These are phyloP conservation scores for Rhizopogon sp. DNA, from an alignment of 768 basidiomycete species.

Conservation along the genomic window DNA sequence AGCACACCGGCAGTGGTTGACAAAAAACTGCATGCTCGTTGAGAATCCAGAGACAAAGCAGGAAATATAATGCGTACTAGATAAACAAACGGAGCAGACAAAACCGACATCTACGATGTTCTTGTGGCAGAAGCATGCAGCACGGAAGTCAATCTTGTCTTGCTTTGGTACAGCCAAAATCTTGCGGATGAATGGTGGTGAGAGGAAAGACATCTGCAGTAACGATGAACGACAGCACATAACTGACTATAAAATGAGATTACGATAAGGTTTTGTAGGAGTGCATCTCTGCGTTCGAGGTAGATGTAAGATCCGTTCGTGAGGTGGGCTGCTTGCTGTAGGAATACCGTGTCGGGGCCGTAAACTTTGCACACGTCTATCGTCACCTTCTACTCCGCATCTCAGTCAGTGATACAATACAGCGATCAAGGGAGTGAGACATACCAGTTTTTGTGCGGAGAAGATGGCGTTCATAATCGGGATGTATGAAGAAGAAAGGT, in stretches of 20 bases:
- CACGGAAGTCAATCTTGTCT: constrained; percentile 94
- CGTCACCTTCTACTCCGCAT: constrained; percentile 71
- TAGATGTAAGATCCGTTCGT: constrained; percentile 93
- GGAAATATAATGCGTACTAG: constrained; percentile 55
- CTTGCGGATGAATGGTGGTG: constrained; percentile 66
- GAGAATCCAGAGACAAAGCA: constrained; percentile 4
- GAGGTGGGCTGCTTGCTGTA: constrained; percentile 95
- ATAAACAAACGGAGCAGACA: constrained; percentile 97
- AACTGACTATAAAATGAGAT: constrained; percentile 13
- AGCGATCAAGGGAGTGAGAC: constrained; percentile 20
- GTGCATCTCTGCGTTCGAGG: constrained; percentile 71
- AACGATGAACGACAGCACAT: neutral
- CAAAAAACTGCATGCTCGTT: constrained; percentile 69
- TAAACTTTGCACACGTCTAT: constrained; percentile 95
- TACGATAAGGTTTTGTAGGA: constrained; percentile 91
- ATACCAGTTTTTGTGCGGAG: constrained; percentile 93
- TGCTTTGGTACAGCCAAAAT: constrained; percentile 84
- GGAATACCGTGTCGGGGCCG: constrained; percentile 87
- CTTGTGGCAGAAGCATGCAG: constrained; percentile 99
- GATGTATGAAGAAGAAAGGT: constrained; percentile 87
- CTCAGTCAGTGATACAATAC: neutral
- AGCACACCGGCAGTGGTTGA: constrained; percentile 88
- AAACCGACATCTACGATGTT: constrained; percentile 95
- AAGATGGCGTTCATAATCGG: constrained; percentile 99
- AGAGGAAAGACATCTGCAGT: constrained; percentile 77